Base-by-base conservation (phyloP, 768 basidiomycete species). In the Termitomyces sp. region DNA sequence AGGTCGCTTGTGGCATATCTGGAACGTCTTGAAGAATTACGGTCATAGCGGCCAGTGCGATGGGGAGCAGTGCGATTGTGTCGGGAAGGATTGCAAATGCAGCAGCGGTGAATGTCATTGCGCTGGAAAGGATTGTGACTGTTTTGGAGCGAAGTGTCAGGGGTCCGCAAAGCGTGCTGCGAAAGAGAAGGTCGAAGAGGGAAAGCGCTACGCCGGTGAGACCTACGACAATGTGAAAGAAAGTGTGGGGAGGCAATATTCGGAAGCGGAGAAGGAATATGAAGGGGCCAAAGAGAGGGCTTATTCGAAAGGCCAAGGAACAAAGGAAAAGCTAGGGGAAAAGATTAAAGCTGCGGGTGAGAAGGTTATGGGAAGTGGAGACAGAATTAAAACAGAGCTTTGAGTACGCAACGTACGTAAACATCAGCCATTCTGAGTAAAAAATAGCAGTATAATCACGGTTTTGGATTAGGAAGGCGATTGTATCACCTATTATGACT, bases 1-100 rank as follows among this genome's bases (percentile, higher is more conserved):
- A 70, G 91, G 92, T 54, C 87, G 84, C 65, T 70, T 95, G n/a
- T 71, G 72, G 51, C 70, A 72, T 47, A 70, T 84, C 20, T 69
- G 76, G 26, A 72, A 74, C 61, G 70, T 77, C 26, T 62, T 90
- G 60, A 77, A 31, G 72, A 67, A 33, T 60, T 68, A 39, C 62
- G 72, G 34, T 3, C 63, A 64, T 51, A 52, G 60, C 50, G 58
- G 66, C 64, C 62, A 59, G 8, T 67, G 68, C 20, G 64, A 20
- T 12, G 57, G 52, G 26, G 8, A 65, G 6, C 60, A 52, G 48
- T 74, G 64, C 10, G 66, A 62, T 31, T 58, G 52, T 20, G 37
- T 9, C 16, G 57, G 57, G 9, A 58, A 49, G 47, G 52, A 58
- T 31, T 58, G 57, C 15, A 41, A 58, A 16, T 58, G 57, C 24